Conservation (phyloP, 441 rosid species). For the Pelargonium citronellum region DNA sequence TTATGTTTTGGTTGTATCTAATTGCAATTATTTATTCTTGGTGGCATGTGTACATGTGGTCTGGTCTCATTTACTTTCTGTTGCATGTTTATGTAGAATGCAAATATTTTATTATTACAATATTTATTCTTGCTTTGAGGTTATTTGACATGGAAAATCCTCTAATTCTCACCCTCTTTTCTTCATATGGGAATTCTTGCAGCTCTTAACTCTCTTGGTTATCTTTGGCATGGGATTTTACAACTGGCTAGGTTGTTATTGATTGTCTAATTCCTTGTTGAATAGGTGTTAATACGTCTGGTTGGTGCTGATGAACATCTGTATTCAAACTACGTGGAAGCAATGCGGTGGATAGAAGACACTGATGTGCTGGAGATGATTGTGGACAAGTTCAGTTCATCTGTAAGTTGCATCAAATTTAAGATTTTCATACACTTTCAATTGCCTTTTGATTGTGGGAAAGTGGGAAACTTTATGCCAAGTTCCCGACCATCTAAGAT, state of each 20-base stretch:
- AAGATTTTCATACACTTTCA: not conserved
- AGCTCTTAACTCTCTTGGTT: not conserved
- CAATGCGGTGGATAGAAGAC: conserved; percentile 87
- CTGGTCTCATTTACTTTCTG: conserved; percentile 11
- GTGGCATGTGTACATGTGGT: not conserved
- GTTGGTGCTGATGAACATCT: conserved; percentile 87
- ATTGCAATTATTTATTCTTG: conserved; percentile 7
- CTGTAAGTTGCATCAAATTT: conserved; percentile 48
- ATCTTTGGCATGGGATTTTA: not conserved
- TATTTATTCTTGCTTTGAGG: not conserved
- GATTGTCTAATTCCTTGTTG: conserved; percentile 17
- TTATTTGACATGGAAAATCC: not conserved
- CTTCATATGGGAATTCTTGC: not conserved
- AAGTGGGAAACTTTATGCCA: not conserved
- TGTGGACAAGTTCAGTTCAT: conserved; percentile 83
- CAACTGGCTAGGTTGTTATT: not conserved
- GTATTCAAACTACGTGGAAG: conserved; percentile 59
- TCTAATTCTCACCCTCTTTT: not conserved
- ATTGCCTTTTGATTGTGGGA: not conserved
- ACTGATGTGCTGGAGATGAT: conserved; percentile 87
- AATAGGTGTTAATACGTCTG: conserved; percentile 76
- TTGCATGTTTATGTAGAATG: not conserved
- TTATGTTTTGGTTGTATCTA: conserved; percentile 7
- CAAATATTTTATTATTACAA: not conserved
- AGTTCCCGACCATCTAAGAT: conserved; percentile 5